Percentiles rank a stretch among this genome's conserved stretches.
Conservation (phyloP, 148 eudicot genomes). For the Persicaria tinctoria region DNA sequence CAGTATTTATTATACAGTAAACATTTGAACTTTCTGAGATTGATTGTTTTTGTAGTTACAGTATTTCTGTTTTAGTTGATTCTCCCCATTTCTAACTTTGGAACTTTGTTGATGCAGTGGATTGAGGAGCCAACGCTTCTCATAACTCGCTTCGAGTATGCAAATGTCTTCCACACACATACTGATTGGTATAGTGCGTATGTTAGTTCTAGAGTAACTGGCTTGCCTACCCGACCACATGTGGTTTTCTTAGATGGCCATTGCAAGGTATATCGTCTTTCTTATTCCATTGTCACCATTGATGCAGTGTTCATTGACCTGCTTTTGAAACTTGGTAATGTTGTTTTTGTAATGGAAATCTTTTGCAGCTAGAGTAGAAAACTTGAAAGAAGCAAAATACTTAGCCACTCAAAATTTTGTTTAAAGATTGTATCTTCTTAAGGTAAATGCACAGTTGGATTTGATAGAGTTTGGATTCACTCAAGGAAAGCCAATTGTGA, state of each 20-base stretch:
- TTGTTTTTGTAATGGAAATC: not conserved
- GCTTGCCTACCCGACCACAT: constrained; percentile 79
- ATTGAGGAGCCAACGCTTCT: constrained; percentile 88
- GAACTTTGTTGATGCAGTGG: constrained; percentile 57
- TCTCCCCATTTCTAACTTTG: not conserved
- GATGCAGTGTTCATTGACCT: not conserved
- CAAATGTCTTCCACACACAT: constrained; percentile 86
- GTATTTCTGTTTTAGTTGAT: not conserved
- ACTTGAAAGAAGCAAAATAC: not conserved
- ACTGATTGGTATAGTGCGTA: constrained; percentile 97
- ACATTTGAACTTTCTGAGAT: not conserved
- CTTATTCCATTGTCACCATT: not conserved
- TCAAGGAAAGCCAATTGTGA: too few relatives aligned
- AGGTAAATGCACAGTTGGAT: not conserved
- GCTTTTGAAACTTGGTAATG: not conserved
- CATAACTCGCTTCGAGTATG: constrained; percentile 87
- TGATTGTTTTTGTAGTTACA: not conserved
- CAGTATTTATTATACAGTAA: not conserved
- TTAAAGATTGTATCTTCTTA: not conserved
- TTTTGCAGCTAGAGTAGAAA: not conserved
- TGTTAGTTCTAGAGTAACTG: constrained; percentile 80
- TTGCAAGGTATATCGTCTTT: constrained; percentile 40
- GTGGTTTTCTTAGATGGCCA: constrained; percentile 93
- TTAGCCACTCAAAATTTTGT: not conserved
- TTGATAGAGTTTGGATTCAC: too few relatives aligned